Percentiles rank a stretch among this genome's conserved stretches.
Evolutionary conservation across 2,329 filamentous ascomycete genomes (phyloP).

Genomic region (Exophiala viscosa): DNA sequence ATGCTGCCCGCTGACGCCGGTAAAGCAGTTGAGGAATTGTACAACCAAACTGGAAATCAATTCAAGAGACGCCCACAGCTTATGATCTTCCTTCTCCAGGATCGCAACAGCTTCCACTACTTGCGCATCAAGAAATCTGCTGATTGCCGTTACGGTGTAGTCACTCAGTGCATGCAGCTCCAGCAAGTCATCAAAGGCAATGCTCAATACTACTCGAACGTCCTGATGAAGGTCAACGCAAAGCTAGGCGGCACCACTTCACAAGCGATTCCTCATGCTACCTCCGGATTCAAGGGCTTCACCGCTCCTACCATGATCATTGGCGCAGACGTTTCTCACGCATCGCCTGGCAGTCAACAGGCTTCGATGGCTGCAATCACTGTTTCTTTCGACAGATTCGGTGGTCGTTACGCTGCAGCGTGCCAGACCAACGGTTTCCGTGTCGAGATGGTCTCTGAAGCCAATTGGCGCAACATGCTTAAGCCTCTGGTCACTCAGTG

Average conservation of each 20-base stretch:
- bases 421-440: constrained; percentile 80
- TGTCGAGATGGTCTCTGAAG: constrained; percentile 69
- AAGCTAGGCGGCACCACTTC: constrained; percentile 84
- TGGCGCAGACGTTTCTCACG: constrained; percentile 87
- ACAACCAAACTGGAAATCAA: constrained; percentile 52
- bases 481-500: constrained; percentile 62
- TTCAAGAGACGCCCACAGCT: constrained; percentile 64
- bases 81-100: constrained; percentile 71
- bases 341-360: constrained; percentile 59
- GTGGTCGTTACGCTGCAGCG: constrained; percentile 71
- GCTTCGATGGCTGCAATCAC: constrained; percentile 86
- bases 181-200: constrained; percentile 66
- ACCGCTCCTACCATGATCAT: constrained; percentile 70
- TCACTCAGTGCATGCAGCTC: constrained; percentile 76
- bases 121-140: constrained; percentile 83
- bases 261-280: constrained; percentile 41
- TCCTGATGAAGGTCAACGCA: constrained; percentile 93
- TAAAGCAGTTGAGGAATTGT: constrained; percentile 55
- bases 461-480: constrained; percentile 66
- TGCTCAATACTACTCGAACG: constrained; percentile 86
- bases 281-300: constrained; percentile 33
- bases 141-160: constrained; percentile 78
- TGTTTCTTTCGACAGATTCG: constrained; percentile 68
- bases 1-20: constrained; percentile 44
- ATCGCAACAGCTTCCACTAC: constrained; percentile 70